phyloP scores from a whole-genome alignment of 2,329 filamentous ascomycete genomes.

The Chaetomiaceae sp. region DNA sequence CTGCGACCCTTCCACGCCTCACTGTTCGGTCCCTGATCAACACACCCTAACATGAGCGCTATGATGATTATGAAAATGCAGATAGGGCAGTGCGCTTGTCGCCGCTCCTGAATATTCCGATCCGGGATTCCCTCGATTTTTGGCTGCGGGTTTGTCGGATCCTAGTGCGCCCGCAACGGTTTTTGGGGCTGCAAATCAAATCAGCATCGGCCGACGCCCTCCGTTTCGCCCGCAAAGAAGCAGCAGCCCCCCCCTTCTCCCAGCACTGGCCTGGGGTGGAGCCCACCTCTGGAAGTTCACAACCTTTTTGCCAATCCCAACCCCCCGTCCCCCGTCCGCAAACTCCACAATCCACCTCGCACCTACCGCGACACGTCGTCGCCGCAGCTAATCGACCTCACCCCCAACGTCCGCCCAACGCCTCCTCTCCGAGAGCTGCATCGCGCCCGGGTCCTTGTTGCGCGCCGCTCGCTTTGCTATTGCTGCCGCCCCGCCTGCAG shows the following conservation, averaged over 20 bases:
- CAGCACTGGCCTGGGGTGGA: no score
- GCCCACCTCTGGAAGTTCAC: no score
- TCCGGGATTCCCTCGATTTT: no score
- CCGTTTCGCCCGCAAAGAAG: no score
- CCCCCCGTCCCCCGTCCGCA: slow-evolving; percentile 25
- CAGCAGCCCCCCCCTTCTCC: no score
- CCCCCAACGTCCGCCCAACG: slow-evolving; percentile 19
- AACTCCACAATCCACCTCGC: slow-evolving; percentile 18
- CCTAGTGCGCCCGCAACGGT: no score
- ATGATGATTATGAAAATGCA: no score
- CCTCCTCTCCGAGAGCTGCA: slow-evolving; percentile 6
- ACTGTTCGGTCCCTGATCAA: no score
- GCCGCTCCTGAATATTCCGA: not conserved
- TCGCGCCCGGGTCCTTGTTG: slow-evolving; percentile 7
- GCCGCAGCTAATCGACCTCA: slow-evolving; percentile 17
- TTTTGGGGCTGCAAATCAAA: no score
- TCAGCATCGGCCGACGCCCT: no score
- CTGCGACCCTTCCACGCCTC: not conserved
- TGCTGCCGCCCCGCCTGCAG: not conserved
- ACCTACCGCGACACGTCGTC: slow-evolving; percentile 26
- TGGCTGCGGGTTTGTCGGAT: no score
- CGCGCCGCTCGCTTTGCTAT: slow-evolving; percentile 11
- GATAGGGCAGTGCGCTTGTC: not conserved
- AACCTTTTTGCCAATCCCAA: slow-evolving; percentile 19
- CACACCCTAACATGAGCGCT: no score